phyloP scores from a whole-genome alignment of 1,139 yeast species.

The Geotrichum citri-aurantii region DNA sequence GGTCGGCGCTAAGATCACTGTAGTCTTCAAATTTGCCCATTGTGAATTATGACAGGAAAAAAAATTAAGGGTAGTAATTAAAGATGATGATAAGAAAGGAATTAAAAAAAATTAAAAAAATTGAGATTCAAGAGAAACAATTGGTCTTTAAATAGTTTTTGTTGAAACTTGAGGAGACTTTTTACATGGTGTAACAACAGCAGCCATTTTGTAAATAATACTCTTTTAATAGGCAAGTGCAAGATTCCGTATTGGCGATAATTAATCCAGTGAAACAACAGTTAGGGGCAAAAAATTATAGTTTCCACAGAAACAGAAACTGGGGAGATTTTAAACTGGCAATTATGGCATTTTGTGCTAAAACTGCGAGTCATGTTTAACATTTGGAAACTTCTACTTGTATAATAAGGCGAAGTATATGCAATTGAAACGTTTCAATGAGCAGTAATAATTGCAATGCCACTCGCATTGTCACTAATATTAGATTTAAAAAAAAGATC shows the following conservation, averaged over 20 bases:
- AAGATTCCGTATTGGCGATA: background rate
- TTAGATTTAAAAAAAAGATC: background rate
- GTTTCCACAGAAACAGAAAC: background rate
- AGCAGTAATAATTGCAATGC: background rate
- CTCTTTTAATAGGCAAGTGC: background rate
- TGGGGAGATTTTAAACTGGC: background rate
- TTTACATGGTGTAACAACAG: background rate
- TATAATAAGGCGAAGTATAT: background rate
- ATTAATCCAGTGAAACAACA: background rate
- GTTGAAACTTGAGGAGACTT: background rate
- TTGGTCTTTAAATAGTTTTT: background rate
- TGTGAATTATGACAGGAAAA: too few relatives aligned
- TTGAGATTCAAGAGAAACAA: background rate
- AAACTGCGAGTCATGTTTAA: background rate
- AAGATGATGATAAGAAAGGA: background rate
- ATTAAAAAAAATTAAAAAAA: background rate
- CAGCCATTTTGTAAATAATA: background rate
- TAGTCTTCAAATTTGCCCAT: background rate
- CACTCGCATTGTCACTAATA: background rate
- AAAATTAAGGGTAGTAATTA: background rate
- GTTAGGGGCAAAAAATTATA: background rate
- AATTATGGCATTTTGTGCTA: background rate
- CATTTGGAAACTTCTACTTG: background rate
- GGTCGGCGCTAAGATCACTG: background rate
- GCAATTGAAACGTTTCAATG: background rate